Percentiles rank a stretch among this genome's conserved stretches.
phyloP scores from a whole-genome alignment of 805 yeast genomes.

The Brettanomyces bruxellensis region DNA sequence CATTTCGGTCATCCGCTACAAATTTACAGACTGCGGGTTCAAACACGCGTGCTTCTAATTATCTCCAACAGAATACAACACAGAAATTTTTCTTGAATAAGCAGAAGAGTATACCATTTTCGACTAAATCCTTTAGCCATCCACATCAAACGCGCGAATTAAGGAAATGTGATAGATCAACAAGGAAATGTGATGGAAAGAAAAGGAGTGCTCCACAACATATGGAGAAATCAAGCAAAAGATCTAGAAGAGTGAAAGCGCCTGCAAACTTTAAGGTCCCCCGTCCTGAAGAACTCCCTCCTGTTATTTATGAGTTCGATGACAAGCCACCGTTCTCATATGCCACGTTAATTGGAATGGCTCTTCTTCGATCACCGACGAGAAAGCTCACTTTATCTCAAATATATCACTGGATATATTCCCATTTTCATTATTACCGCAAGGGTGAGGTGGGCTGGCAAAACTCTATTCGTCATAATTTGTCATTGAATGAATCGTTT shows the following conservation, averaged over 20 bases:
- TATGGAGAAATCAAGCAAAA: conserved; percentile 5
- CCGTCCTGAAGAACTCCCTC: conserved; percentile 31
- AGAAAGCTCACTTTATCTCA: conserved; percentile 70
- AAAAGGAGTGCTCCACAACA: neutral
- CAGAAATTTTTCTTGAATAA: too few relatives aligned
- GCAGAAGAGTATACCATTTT: too few relatives aligned
- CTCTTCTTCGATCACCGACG: conserved; percentile 71
- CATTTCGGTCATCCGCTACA: neutral
- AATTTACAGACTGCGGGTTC: neutral
- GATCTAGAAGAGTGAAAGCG: conserved; percentile 16
- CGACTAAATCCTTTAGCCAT: neutral
- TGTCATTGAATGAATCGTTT: conserved; percentile 89
- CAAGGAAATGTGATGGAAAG: neutral
- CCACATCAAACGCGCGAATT: conserved; percentile 4
- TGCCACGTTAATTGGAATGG: conserved; percentile 90
- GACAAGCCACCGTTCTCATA: conserved; percentile 88
- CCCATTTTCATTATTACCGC: conserved; percentile 74
- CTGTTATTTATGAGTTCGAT: conserved; percentile 37
- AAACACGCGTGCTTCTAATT: neutral
- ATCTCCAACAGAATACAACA: too few relatives aligned
- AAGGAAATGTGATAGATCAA: neutral
- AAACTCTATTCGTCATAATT: conserved; percentile 89
- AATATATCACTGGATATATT: conserved; percentile 87
- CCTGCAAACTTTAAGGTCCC: conserved; percentile 25
- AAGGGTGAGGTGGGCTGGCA: conserved; percentile 94